Base-by-base conservation (phyloP, 2,329 filamentous ascomycete genomes). In the Phyllosticta citrichinensis region DNA sequence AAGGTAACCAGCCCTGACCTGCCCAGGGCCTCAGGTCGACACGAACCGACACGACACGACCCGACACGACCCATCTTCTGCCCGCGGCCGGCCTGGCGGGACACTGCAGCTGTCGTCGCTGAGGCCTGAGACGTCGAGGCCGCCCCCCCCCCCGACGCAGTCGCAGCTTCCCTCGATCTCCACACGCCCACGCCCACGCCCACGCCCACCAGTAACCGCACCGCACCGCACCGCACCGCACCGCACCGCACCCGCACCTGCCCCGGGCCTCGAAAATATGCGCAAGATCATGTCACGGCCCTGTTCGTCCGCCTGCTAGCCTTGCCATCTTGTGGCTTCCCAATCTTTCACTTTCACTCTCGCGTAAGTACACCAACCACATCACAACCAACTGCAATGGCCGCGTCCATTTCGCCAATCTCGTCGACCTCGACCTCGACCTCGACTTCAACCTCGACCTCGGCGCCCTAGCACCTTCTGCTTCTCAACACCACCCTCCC, bases 401-500 rank as follows among this genome's bases (percentile, higher is more conserved):
- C 27, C 27, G 9, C 27, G 27, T 5, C 27, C 27, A 5, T 1
- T 10, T 30, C 27, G 27, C 9, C 27, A 5, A 30, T 0, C 27
- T 30, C 27, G 27, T 30, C 27, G 27, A 30, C 27, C 27, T 30
- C 5, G 6, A 30, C 9, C 9, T 30, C 27, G 27, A 30, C 27
- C 27, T 30, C 5, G 6, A 30, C 9, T 8, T 30, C 27, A 6
- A 30, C 9, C 9, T 30, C 27, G 27, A 30, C 27, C 27, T 12
- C 33, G 33, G 1, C 33, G 33, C 33, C 33, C 50, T 25, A 19
- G 57, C 35, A n/a, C 57, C 25, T 60, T 50, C 57, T 47, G 9
- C 57, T 55, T 60, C 57, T 55, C 52, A 55, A 60, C 54, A 53
- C 55, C 57, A 30, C 33, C 30, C 20, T 11, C 57, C 33, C 33